Conservation (phyloP, 148 eudicot genomes). For the Chenopodium formosanum region DNA sequence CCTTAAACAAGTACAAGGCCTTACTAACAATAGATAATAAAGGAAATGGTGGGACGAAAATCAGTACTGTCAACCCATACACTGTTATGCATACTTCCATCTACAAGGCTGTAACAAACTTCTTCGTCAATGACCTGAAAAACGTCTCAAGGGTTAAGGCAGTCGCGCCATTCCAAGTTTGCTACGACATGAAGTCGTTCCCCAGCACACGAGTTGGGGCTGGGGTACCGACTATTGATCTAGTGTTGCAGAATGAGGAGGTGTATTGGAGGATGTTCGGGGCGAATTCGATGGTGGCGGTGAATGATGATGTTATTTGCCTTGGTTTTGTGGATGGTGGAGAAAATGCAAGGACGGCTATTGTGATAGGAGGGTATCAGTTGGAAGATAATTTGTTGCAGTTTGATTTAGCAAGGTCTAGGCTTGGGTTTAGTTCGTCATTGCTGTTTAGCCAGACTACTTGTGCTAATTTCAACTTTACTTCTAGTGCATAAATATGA, state of each 20-base stretch:
- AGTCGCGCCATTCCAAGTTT: constrained; percentile 52
- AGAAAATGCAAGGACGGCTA: constrained; percentile 45
- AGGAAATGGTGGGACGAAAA: constrained; percentile 65
- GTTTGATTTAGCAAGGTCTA: constrained; percentile 59
- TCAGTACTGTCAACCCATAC: constrained; percentile 69
- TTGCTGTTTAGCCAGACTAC: constrained; percentile 46
- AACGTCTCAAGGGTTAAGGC: constrained; percentile 36
- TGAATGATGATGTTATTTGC: constrained; percentile 48
- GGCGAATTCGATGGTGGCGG: constrained; percentile 62
- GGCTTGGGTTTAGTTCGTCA: constrained; percentile 56
- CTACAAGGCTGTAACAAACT: constrained; percentile 35
- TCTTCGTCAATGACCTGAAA: constrained; percentile 24
- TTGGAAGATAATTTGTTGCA: constrained; percentile 64
- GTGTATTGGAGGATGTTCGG: constrained; percentile 50
- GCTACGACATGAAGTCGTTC: constrained; percentile 34
- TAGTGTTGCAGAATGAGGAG: constrained; percentile 47
- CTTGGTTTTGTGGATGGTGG: constrained; percentile 65
- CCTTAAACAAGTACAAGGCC: constrained; percentile 34
- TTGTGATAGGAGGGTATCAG: constrained; percentile 69
- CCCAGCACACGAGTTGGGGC: constrained; percentile 55
- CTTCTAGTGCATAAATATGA: constrained; percentile 25
- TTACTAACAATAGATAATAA: constrained; percentile 37
- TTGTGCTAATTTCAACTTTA: constrained; percentile 76
- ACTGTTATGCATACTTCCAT: constrained; percentile 53
- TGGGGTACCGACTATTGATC: constrained; percentile 45